Evolutionary conservation across 148 eudicot species (phyloP), one percentile per base, ranked within the genome.

Genomic region (Fallopia convolvulus): DNA sequence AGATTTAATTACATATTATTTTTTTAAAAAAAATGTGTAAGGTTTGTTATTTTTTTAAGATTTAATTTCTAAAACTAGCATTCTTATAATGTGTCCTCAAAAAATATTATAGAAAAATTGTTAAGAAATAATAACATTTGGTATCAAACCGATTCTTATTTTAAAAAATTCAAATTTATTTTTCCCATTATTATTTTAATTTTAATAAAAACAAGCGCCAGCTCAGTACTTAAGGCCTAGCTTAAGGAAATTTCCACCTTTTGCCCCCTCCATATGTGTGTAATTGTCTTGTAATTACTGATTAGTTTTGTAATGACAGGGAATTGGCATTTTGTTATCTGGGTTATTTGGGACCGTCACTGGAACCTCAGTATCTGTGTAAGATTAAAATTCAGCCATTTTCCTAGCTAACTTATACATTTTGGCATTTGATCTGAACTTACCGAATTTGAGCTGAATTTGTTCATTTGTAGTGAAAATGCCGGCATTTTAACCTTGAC

Each of bases 341-440:
- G 98, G 95, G 39, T 36, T 92, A 85, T 94, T 94, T 85, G 98
- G 98, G 72, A 94, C 97, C n/a, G 91, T 77, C 55, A 90, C 81
- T 77, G 98, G 98, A 79, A 85, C 93, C 73, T 94, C 98, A 0
- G 95, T 94, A 77, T 94, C 98, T 70, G 76, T 94, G 98, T 94
- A 90, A 86, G 91, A 5, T 66, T 23, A 7, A 3, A 55, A 55
- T 5, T 18, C 11, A 17, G 42, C 30, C 70, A 58, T 74, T 21
- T 44, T 3, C 20, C 17, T 76, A 12, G 82, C 75, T 70, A 75
- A 82, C 48, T 14, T 5, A 77, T 0, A 32, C 32, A 63, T 32
- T 68, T 14, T 68, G 8, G 11, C 33, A n/a, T 33, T 61, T 30
- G 55, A 17, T 7, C 40, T 23, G 11, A 56, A 56, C 26, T 56